Evolutionary conservation across 2,329 filamentous ascomycete genomes (phyloP), one percentile per base, ranked within the genome.

Genomic region (Myriosclerotinia scirpicola): DNA sequence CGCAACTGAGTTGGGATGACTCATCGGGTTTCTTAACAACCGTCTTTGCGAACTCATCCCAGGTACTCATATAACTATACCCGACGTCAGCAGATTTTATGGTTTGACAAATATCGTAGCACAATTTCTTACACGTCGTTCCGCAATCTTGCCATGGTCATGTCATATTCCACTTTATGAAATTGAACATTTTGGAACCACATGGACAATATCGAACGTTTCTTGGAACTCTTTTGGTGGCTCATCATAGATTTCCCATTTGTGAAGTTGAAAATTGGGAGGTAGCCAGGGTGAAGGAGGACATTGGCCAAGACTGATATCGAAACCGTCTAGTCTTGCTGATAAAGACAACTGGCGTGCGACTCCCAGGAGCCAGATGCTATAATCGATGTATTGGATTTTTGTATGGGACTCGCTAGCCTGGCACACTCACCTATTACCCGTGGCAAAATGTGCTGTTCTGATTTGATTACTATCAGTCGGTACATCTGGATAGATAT

Each of bases 41-140:
- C 30, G 34, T n/a, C 5, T 54, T 54, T 14, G 52, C 52, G 9
- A 54, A 54, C 30, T 54, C 26, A 1, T 54, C 26, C 52, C 52
- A 54, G 6, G 52, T 54, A 9, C 52, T 54, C 26, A 54, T 54
- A n/a, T 54, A 54, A 5, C 52, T 54, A 54, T 12, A 34, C 36
- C 1, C 7, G 20, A 9, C 20, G 52, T 54, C 4, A 54, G 30
- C 52, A 54, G 34, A 15, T 17, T 54, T 17, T 36, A 7, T n/a
- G 34, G 1, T 30, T 3, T 9, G 0, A 4, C n/a, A n/a, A 36
- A 8, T 2, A 1, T 9, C 4, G 20, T 54, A 0, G 1, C 20
- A 36, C 6, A 1, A 7, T 12, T 5, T 54, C 26, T 54, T 54
- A 54, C 52, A 54, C 52, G 2, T 54, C 52, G 20, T 54, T 54